Evolutionary conservation across 305 asterid species (phyloP).

Genomic region (Fraxinus floribunda): DNA sequence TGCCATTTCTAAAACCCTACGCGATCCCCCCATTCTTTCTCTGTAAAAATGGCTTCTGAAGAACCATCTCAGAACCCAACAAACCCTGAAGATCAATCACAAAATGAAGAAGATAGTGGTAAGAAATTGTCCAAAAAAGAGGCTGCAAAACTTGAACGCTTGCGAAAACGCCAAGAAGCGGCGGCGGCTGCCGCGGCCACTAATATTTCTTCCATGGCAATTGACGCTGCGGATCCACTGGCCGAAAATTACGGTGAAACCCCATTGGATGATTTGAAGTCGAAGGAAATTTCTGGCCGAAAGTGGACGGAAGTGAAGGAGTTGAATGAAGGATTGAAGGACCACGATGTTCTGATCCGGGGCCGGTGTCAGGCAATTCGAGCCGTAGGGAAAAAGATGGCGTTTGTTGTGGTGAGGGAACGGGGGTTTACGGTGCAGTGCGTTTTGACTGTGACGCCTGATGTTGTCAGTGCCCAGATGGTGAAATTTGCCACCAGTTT

Average conservation of each 20-base stretch:
- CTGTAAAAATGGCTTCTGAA: conserved; percentile 37
- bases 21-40: background rate
- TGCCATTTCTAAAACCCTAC: background rate
- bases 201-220: conserved; percentile 37
- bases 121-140: conserved; percentile 68
- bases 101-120: conserved; percentile 31
- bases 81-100: conserved; percentile 29
- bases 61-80: conserved; percentile 27
- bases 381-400: conserved; percentile 69
- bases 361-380: conserved; percentile 79
- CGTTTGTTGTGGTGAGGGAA: conserved; percentile 71
- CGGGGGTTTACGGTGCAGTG: conserved; percentile 78
- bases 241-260: conserved; percentile 70
- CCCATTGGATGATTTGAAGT: conserved; percentile 53
- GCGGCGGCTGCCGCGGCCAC: conserved; percentile 41
- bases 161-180: conserved; percentile 68
- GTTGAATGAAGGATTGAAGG: conserved; percentile 46
- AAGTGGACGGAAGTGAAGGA: conserved; percentile 62
- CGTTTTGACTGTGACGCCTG: conserved; percentile 57
- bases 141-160: conserved; percentile 62
- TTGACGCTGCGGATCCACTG: conserved; percentile 51
- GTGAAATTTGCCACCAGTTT: conserved; percentile 61
- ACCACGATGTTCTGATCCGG: conserved; percentile 44
- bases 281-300: conserved; percentile 58
- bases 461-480: conserved; percentile 70